Conservation (phyloP, 352 stramenopile genomes). For the Globisporangium emineosum region DNA sequence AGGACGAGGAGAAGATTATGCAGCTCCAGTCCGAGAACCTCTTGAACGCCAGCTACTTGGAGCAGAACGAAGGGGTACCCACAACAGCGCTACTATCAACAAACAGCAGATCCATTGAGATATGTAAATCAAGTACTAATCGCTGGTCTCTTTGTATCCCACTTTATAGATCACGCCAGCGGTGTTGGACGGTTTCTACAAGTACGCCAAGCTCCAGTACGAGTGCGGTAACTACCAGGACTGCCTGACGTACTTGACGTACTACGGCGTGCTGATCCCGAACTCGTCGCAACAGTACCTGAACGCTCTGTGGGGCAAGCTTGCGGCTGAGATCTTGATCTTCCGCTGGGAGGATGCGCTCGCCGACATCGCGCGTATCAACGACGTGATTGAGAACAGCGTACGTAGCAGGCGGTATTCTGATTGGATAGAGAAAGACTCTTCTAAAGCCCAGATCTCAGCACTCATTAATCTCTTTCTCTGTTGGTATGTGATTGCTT, state of each 20-base stretch:
- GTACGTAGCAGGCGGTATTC: slow-evolving; percentile 45
- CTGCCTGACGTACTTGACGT: slow-evolving; percentile 87
- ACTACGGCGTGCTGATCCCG: slow-evolving; percentile 86
- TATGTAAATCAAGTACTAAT: background rate
- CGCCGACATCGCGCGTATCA: slow-evolving; percentile 92
- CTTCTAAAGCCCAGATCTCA: background rate
- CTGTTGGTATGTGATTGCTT: slow-evolving; percentile 9
- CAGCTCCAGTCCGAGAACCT: slow-evolving; percentile 82
- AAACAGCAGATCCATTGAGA: background rate
- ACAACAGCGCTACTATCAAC: background rate
- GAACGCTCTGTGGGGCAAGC: slow-evolving; percentile 94
- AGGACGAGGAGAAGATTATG: slow-evolving; percentile 86
- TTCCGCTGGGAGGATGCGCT: slow-evolving; percentile 95
- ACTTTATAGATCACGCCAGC: slow-evolving; percentile 74
- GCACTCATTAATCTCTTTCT: background rate
- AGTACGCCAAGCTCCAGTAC: slow-evolving; percentile 96
- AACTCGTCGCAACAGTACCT: slow-evolving; percentile 85
- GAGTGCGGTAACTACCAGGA: slow-evolving; percentile 96
- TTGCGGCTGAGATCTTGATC: slow-evolving; percentile 95
- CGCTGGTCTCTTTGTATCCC: background rate
- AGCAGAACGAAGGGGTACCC: slow-evolving; percentile 79
- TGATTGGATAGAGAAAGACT: too few relatives aligned
- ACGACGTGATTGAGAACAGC: slow-evolving; percentile 92
- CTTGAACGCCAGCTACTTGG: slow-evolving; percentile 73
- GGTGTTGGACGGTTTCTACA: slow-evolving; percentile 90